Percentiles rank a stretch among this genome's conserved stretches.
These are phyloP conservation scores for Penicillium sp. DNA, from an alignment of 2,329 filamentous ascomycete species.

Conservation along the genomic window DNA sequence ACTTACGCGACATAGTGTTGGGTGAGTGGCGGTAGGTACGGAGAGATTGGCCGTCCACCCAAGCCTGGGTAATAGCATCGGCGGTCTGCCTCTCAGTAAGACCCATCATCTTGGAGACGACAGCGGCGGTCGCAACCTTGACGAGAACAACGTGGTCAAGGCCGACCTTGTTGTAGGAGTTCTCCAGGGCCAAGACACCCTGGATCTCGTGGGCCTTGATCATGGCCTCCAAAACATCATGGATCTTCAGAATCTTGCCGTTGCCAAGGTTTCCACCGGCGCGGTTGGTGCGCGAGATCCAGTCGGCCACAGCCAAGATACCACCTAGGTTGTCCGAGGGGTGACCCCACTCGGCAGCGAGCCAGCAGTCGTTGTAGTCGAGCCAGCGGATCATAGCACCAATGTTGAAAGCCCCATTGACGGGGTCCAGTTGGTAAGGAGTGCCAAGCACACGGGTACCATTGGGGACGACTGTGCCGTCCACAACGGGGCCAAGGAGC, in stretches of 20 bases:
- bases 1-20: conserved; percentile 99
- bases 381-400: conserved; percentile 98
- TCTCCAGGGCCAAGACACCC: conserved; percentile 92
- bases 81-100: conserved; percentile 86
- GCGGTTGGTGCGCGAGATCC: conserved; percentile 92
- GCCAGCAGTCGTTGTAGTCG: conserved; percentile 99
- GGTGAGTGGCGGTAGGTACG: conserved; percentile 96
- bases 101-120: conserved; percentile 93
- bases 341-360: conserved; percentile 98
- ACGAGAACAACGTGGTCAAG: conserved; percentile 97
- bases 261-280: conserved; percentile 71
- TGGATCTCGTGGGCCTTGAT: conserved; percentile 99
- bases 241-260: conserved; percentile 80
- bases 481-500: conserved; percentile 86
- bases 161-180: conserved; percentile 98
- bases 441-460: conserved; percentile 90
- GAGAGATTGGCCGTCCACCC: conserved; percentile 93
- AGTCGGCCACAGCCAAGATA: conserved; percentile 94
- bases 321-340: conserved; percentile 97
- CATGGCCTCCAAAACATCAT: conserved; percentile 93
- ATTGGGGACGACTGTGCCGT: conserved; percentile 87
- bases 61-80: conserved; percentile 93
- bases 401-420: conserved; percentile 98
- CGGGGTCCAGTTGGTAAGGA: conserved; percentile 88
- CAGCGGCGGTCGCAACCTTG: conserved; percentile 93